Evolutionary conservation across 1,284 basidiomycete species (phyloP), one percentile per base, ranked within the genome.

Genomic region (Tilletia indica): DNA sequence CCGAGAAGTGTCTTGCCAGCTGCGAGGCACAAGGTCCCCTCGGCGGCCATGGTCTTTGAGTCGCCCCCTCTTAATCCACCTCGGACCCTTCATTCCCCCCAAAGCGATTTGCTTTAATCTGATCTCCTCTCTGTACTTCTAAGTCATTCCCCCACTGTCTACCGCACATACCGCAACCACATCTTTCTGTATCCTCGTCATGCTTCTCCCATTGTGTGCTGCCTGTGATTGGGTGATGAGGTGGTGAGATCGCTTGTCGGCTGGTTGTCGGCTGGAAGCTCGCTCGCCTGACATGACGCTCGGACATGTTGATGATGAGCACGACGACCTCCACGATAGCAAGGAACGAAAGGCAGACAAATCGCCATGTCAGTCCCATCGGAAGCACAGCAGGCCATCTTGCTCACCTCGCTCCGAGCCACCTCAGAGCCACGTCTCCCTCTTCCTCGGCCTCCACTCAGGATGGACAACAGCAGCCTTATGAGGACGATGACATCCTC

Each of bases 21-120:
- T 78, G 77, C 72, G 77, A 76, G 31, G 77, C 77, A 6, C 74
- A 74, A 3, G 77, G 77, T 8, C 77, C 77, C 21, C 70, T 78
- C 1, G 77, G 77, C 31, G 77, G 77, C 8, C 61, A 54, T 19
- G 51, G 51, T 19, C 12, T 19, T 19, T 54, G 16, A 19, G 5
- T 54, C 51, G 11, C 8, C 16, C 16, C 51, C 51, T 19, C 51
- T 19, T 45, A 1, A 45, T 45, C 14, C 42, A 31, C 0, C 25
- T 31, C 25, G 25, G 25, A 31, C 25, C 25, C 25, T 31, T 31
- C 25, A 31, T 31, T 31, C 25, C 25, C 25, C 25, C 0, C 25
- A 31, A 31, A 31, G 25, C 25, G 2, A 31, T 31, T 31, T 31
- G 25, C 25, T 31, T 31, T 31, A 0, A 31, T 31, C 25, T 31